A percentile compares a stretch with the other conserved stretches of the same genome.
phyloP scores from a whole-genome alignment of 202 grass and related monocot genomes.

The Panicum hallii region DNA sequence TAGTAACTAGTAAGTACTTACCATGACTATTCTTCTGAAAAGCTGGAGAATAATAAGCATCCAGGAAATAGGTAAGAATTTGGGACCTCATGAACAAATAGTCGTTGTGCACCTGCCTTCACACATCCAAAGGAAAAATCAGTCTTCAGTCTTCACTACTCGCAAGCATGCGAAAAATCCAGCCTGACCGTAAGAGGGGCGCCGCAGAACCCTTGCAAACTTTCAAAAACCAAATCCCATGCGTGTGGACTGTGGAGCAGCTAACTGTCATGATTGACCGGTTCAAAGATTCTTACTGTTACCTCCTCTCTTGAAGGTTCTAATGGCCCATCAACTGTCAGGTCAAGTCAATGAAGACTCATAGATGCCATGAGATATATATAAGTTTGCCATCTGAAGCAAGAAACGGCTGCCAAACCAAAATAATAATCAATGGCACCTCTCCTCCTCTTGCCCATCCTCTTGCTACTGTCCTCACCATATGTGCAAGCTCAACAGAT shows the following conservation, averaged over 20 bases:
- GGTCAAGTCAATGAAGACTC: not conserved
- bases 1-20: not conserved
- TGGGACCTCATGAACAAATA: not conserved
- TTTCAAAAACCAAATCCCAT: not conserved
- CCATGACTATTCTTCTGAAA: not conserved
- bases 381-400: not conserved
- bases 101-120: not conserved
- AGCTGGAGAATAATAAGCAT: not conserved
- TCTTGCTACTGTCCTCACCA: not conserved
- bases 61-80: not conserved
- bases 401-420: not conserved
- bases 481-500: not conserved
- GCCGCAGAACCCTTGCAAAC: not conserved
- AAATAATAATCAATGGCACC: not conserved
- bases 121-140: not conserved
- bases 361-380: not conserved
- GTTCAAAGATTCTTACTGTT: too few relatives aligned
- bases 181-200: not conserved
- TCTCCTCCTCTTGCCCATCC: not conserved
- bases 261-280: not conserved
- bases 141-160: not conserved
- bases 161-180: not conserved
- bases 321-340: not conserved
- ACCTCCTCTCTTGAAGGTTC: not conserved
- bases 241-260: not conserved